Base-by-base conservation (phyloP, 2,329 filamentous ascomycete genomes). In the Cordyceps farinosa region DNA sequence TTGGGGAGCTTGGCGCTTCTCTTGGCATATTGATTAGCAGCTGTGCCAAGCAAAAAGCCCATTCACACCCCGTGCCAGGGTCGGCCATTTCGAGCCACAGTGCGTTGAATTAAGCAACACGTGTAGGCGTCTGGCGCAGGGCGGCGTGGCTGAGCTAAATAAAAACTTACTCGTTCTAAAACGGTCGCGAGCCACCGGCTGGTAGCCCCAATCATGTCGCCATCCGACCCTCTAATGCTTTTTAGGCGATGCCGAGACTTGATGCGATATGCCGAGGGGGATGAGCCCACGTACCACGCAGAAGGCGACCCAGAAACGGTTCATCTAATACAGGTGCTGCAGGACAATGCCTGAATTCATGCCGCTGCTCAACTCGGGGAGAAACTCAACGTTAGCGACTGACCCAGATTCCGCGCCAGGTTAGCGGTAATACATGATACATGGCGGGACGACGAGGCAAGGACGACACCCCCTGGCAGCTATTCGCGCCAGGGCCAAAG, bases 81-180 rank as follows among this genome's bases (percentile, higher is more conserved):
- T 47, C 58, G 58, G 48, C 38, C 40, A 54, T 38, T 53, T 45
- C n/a, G 50, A 54, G 30, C 48, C 48, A 53, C 30, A 36, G n/a
- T 15, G 38, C 36, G 50, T 34, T 32, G 47, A 32, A 32, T 52
- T 40, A n/a, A 42, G 34, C 48, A 61, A 47, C 58, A 61, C 58
- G 58, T 61, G 58, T 50, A 47, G 34, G n/a, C 15, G 17, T 22
- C 51, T 27, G 57, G 57, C 36, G 22, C 56, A 40, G 11, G 13
- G 40, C 36, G 30, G 48, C 50, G 48, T 61, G 50, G 50, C 58
- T 61, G 38, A 61, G 58, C 48, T 38, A 52, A 56, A 11, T 47
- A 40, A 50, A 59, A 52, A 29, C 50, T 61, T 54, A 38, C 58
- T 61, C 58, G 58, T 45, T 54, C 54, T 47, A 47, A 45, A 61